Conservation (phyloP, 2,329 filamentous ascomycete genomes). For the Aspergillus sp. region DNA sequence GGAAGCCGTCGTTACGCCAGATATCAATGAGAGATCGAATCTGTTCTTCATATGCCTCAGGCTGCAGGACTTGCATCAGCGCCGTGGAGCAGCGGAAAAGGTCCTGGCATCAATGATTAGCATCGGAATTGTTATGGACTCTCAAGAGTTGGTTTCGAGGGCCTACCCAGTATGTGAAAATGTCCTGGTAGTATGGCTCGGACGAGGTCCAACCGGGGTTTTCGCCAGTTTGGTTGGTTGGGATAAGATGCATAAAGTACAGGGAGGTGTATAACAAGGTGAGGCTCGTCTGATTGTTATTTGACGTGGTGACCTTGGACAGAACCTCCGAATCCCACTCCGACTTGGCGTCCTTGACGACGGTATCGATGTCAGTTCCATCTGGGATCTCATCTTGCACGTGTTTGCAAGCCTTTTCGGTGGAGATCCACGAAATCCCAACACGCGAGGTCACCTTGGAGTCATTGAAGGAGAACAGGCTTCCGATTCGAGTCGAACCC, state of each 20-base stretch:
- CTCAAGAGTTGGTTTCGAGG: neutral
- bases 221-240: conserved; percentile 69
- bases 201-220: conserved; percentile 64
- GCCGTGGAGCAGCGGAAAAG: conserved; percentile 64
- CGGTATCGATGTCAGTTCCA: conserved; percentile 41
- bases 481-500: conserved; percentile 43
- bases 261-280: conserved; percentile 65
- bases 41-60: conserved; percentile 62
- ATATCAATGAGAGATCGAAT: conserved; percentile 68
- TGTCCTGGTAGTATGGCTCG: conserved; percentile 71
- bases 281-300: conserved; percentile 56
- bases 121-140: neutral
- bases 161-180: conserved; percentile 65
- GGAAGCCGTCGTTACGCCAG: conserved; percentile 63
- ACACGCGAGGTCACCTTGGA: conserved; percentile 56
- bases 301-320: conserved; percentile 62
- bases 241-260: conserved; percentile 69
- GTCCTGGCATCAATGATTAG: conserved; percentile 37
- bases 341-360: conserved; percentile 50
- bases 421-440: conserved; percentile 68
- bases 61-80: conserved; percentile 65
- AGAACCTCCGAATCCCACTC: conserved; percentile 64
- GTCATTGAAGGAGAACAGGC: conserved; percentile 55
- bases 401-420: conserved; percentile 59
- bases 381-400: conserved; percentile 57